Evolutionary conservation across 805 yeast species (phyloP).

Genomic region (Starmerella vitae): DNA sequence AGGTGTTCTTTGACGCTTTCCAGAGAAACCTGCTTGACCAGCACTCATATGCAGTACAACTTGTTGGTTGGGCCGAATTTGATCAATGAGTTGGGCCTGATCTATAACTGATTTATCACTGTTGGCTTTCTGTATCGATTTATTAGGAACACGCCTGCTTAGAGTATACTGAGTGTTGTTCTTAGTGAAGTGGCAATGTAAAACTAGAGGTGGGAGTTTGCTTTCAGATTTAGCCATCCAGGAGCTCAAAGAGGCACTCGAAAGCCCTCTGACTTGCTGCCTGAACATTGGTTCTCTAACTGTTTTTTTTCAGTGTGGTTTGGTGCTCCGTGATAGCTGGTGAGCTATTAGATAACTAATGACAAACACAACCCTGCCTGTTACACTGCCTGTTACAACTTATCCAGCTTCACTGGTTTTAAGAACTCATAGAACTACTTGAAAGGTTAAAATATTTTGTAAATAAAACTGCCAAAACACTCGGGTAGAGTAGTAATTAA

Average conservation of each 20-base stretch:
- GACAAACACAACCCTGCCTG: too few species aligned
- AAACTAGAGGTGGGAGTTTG: constrained; percentile 34
- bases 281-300: too few species aligned
- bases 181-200: constrained; percentile 63
- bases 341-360: too few species aligned
- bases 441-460: too few species aligned
- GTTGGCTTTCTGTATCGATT: constrained; percentile 21
- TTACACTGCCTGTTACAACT: too few species aligned
- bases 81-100: constrained; percentile 48
- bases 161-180: constrained; percentile 76
- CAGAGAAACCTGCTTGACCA: constrained; percentile 80
- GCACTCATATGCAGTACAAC: constrained; percentile 56
- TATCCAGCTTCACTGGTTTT: too few species aligned
- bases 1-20: constrained; percentile 79
- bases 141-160: constrained; percentile 34
- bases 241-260: not conserved
- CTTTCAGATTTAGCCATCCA: constrained; percentile 1
- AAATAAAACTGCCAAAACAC: too few species aligned
- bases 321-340: too few species aligned
- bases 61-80: constrained; percentile 66
- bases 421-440: too few species aligned
- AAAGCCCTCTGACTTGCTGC: not conserved
- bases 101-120: constrained; percentile 45
- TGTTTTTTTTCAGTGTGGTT: too few species aligned
- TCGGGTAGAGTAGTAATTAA: too few species aligned